A percentile compares a stretch with the other conserved stretches of the same genome.
phyloP scores from a whole-genome alignment of 2,329 filamentous ascomycete genomes.

The Xylaria sp. region DNA sequence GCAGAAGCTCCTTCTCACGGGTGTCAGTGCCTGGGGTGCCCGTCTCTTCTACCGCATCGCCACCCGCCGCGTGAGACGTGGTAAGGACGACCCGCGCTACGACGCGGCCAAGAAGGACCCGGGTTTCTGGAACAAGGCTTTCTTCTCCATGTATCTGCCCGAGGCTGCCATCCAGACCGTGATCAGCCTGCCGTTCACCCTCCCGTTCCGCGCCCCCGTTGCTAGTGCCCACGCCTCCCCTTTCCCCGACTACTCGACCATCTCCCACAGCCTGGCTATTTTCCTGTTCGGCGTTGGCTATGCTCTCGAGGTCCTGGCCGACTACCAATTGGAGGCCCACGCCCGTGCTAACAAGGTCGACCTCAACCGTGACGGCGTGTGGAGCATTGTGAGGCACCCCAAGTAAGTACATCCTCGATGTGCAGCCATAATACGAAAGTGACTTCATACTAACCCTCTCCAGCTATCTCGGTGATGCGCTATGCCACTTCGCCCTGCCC shows the following conservation, averaged over 20 bases:
- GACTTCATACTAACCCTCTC: background rate
- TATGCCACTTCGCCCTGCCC: conserved; percentile 62
- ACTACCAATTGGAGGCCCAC: conserved; percentile 57
- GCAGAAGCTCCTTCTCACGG: conserved; percentile 57
- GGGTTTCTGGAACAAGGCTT: conserved; percentile 60
- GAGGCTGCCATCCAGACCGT: conserved; percentile 60
- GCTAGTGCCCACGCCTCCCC: conserved; percentile 40
- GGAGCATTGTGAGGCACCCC: conserved; percentile 63
- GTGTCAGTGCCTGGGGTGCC: conserved; percentile 60
- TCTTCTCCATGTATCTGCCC: conserved; percentile 58
- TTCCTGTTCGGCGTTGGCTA: conserved; percentile 60
- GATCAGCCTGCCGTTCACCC: conserved; percentile 59
- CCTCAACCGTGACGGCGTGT: conserved; percentile 59
- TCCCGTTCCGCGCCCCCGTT: conserved; percentile 53
- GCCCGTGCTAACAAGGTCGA: conserved; percentile 44
- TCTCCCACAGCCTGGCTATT: conserved; percentile 48
- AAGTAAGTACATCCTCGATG: conserved; percentile 52
- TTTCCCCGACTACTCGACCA: conserved; percentile 31
- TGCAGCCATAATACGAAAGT: background rate
- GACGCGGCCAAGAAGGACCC: conserved; percentile 52
- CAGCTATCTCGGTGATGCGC: conserved; percentile 63
- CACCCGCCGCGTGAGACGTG: conserved; percentile 50
- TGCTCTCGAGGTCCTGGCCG: conserved; percentile 58
- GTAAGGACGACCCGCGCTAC: conserved; percentile 60
- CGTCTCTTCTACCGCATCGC: conserved; percentile 59